Percentiles rank a stretch among this genome's conserved stretches.
Conservation (phyloP, 2,329 filamentous ascomycete genomes). For the Penicillium sp. region DNA sequence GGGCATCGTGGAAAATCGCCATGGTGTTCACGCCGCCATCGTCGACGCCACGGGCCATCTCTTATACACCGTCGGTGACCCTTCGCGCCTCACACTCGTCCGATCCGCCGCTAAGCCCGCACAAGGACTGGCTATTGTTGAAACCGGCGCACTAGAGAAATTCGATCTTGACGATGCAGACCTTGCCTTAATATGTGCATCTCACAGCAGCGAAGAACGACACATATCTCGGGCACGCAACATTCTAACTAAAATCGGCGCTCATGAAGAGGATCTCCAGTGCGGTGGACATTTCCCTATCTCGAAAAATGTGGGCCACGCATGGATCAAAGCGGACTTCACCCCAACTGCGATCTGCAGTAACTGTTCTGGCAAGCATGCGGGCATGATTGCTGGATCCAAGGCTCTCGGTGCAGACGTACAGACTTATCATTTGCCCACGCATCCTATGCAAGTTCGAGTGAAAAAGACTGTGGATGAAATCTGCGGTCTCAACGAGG, state of each 20-base stretch:
- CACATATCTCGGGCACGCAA: slow-evolving; percentile 37
- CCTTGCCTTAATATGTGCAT: slow-evolving; percentile 48
- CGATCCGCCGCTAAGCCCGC: slow-evolving; percentile 48
- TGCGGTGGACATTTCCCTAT: slow-evolving; percentile 45
- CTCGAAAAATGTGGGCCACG: slow-evolving; percentile 33
- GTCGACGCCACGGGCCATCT: slow-evolving; percentile 38
- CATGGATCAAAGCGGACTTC: slow-evolving; percentile 41
- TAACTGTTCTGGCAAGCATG: slow-evolving; percentile 51
- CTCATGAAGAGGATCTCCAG: slow-evolving; percentile 36
- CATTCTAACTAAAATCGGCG: slow-evolving; percentile 39
- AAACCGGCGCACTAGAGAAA: slow-evolving; percentile 39
- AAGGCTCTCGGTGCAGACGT: slow-evolving; percentile 33
- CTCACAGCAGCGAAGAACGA: slow-evolving; percentile 44
- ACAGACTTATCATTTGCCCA: slow-evolving; percentile 34
- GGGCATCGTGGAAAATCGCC: slow-evolving; percentile 43
- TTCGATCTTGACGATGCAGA: slow-evolving; percentile 41
- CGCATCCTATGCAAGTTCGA: slow-evolving; percentile 39
- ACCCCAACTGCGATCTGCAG: slow-evolving; percentile 40
- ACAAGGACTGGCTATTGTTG: slow-evolving; percentile 45
- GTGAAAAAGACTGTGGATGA: slow-evolving; percentile 40
- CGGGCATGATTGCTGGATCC: slow-evolving; percentile 46
- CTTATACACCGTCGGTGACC: slow-evolving; percentile 42
- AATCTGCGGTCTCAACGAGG: slow-evolving; percentile 26
- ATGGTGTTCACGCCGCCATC: slow-evolving; percentile 44
- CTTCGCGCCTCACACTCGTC: slow-evolving; percentile 41